These are phyloP conservation scores for Lentinula guzmanii DNA, from an alignment of 768 basidiomycete species.

Conservation along the genomic window DNA sequence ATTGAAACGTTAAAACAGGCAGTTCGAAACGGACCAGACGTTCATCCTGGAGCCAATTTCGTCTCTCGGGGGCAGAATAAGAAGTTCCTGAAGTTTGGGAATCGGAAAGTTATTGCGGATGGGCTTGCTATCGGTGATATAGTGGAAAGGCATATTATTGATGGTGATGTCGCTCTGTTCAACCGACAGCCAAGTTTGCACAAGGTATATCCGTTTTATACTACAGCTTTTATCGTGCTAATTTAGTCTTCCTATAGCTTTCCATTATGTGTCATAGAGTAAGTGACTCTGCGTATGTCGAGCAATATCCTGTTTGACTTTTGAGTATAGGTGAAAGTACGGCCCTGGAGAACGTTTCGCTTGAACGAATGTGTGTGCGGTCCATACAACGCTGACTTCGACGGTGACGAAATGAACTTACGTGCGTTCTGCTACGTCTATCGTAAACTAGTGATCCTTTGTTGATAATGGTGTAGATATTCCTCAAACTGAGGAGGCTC, in stretches of 20 bases:
- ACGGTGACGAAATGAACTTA: constrained; percentile 99
- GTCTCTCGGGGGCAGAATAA: constrained; percentile 82
- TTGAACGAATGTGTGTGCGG: constrained; percentile 99
- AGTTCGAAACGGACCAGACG: constrained; percentile 81
- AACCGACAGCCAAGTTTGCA: constrained; percentile 99
- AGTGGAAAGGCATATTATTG: constrained; percentile 91
- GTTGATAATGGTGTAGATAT: constrained; percentile 56
- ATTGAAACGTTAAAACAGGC: constrained; percentile 70
- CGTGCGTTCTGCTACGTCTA: constrained; percentile 38
- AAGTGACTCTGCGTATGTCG: constrained; percentile 14
- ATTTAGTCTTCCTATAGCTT: constrained; percentile 41
- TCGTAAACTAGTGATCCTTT: background rate
- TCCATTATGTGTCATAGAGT: constrained; percentile 99
- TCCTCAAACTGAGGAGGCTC: constrained; percentile 96
- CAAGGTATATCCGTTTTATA: constrained; percentile 46
- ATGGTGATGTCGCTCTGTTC: constrained; percentile 95
- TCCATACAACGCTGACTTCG: constrained; percentile 99
- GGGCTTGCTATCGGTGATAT: constrained; percentile 81
- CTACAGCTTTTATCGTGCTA: constrained; percentile 2
- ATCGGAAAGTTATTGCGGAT: constrained; percentile 75
- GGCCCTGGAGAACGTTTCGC: constrained; percentile 96
- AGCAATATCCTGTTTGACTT: background rate
- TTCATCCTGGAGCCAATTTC: constrained; percentile 95
- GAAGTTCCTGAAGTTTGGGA: constrained; percentile 86
- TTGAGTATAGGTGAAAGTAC: constrained; percentile 65